phyloP scores from a whole-genome alignment of 2,329 filamentous ascomycete species.

The Cercospora zeae-maydis region DNA sequence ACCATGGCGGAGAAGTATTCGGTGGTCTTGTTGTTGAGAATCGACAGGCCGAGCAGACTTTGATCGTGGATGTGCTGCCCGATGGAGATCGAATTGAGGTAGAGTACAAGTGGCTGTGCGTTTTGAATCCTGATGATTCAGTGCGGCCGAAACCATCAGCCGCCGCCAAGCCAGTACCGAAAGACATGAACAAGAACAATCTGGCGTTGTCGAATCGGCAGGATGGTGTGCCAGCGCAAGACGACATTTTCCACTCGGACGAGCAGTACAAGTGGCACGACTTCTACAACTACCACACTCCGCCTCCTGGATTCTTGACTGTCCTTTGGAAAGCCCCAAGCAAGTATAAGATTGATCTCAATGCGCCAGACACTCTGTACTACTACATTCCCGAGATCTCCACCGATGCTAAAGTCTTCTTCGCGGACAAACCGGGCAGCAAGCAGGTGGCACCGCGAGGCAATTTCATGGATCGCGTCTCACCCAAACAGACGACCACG shows the following conservation, averaged over 20 bases:
- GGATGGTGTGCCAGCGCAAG: slow-evolving; percentile 49
- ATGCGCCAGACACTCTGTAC: slow-evolving; percentile 74
- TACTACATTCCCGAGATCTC: slow-evolving; percentile 82
- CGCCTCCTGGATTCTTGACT: slow-evolving; percentile 43
- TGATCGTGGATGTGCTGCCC: slow-evolving; percentile 79
- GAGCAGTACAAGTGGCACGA: slow-evolving; percentile 55
- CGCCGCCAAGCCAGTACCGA: slow-evolving; percentile 68
- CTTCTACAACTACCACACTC: slow-evolving; percentile 59
- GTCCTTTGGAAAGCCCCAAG: slow-evolving; percentile 36
- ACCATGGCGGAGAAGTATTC: slow-evolving; percentile 79
- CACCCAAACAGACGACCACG: slow-evolving; percentile 34
- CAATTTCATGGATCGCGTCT: slow-evolving; percentile 68
- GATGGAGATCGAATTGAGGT: slow-evolving; percentile 74
- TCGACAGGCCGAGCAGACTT: slow-evolving; percentile 65
- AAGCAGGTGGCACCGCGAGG: slow-evolving; percentile 64
- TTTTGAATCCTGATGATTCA: slow-evolving; percentile 68
- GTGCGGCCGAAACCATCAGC: slow-evolving; percentile 70
- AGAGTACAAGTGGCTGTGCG: slow-evolving; percentile 77
- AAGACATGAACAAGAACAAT: slow-evolving; percentile 45
- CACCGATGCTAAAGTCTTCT: slow-evolving; percentile 86
- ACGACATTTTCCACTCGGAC: slow-evolving; percentile 48
- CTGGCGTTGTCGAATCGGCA: slow-evolving; percentile 48
- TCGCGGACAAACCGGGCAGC: slow-evolving; percentile 70
- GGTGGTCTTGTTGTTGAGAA: slow-evolving; percentile 87
- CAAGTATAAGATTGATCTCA: slow-evolving; percentile 68